Conservation (phyloP, 2,329 filamentous ascomycete species). For the Rhynchosporium secalis region DNA sequence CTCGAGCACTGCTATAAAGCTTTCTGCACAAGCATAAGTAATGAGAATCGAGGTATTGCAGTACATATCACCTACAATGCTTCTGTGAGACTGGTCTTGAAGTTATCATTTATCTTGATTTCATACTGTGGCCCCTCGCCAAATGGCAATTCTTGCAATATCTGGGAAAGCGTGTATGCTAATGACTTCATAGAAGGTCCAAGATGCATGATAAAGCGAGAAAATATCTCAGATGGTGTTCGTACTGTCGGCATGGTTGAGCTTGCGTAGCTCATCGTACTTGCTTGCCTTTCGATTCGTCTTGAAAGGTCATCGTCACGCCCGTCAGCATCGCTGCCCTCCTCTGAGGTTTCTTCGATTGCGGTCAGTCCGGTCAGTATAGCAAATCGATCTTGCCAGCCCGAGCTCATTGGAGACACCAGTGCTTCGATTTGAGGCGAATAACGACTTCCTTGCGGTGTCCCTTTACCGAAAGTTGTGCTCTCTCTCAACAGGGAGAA, state of each 20-base stretch:
- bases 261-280: constrained; percentile 29
- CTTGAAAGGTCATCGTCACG: constrained; percentile 4
- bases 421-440: constrained; percentile 17
- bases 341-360: constrained; percentile 63
- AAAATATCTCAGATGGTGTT: constrained; percentile 81
- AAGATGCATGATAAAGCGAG: constrained; percentile 82
- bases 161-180: constrained; percentile 86
- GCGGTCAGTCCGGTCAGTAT: constrained; percentile 57
- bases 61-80: constrained; percentile 54
- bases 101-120: constrained; percentile 76
- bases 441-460: constrained; percentile 21
- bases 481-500: constrained; percentile 76
- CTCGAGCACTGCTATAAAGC: constrained; percentile 75
- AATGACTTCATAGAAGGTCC: constrained; percentile 96
- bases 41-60: neutral
- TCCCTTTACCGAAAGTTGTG: constrained; percentile 24
- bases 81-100: constrained; percentile 75
- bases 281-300: constrained; percentile 27
- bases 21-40: constrained; percentile 38
- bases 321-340: constrained; percentile 52
- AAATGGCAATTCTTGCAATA: constrained; percentile 85
- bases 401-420: constrained; percentile 23
- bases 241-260: constrained; percentile 46
- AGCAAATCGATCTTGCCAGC: constrained; percentile 47
- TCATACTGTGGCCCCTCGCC: constrained; percentile 63